These are phyloP conservation scores for Stenogyne calaminthoides DNA, from an alignment of 305 asterid species.

Conservation along the genomic window DNA sequence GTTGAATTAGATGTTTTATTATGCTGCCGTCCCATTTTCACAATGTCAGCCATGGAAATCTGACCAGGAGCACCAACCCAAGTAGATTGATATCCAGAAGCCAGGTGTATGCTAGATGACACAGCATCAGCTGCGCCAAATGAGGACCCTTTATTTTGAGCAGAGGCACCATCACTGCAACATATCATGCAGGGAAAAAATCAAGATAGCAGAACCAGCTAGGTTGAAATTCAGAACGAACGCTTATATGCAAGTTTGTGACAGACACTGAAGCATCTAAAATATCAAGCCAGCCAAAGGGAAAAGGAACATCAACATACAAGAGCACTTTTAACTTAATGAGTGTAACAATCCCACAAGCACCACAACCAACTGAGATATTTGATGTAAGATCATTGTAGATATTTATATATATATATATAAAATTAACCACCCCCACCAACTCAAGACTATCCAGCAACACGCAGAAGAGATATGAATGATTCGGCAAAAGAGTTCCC, in stretches of 20 bases:
- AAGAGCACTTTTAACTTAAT: background rate
- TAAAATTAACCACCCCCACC: background rate
- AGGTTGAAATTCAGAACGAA: background rate
- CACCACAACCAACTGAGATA: background rate
- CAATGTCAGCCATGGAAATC: slow-evolving; percentile 95
- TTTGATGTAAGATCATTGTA: background rate
- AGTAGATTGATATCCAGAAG: slow-evolving; percentile 61
- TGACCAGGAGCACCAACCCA: slow-evolving; percentile 84
- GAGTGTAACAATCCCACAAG: slow-evolving; percentile 6
- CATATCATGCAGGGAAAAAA: slow-evolving; percentile 22
- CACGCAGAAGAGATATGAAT: background rate
- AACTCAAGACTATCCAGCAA: background rate
- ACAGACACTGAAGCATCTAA: background rate
- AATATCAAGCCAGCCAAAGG: background rate
- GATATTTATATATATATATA: background rate
- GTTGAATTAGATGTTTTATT: slow-evolving; percentile 48
- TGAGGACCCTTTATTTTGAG: slow-evolving; percentile 53
- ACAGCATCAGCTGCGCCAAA: slow-evolving; percentile 41
- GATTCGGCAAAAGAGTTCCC: background rate
- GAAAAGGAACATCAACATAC: background rate
- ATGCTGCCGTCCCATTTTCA: slow-evolving; percentile 91
- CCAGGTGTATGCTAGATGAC: slow-evolving; percentile 48
- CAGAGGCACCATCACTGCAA: slow-evolving; percentile 57
- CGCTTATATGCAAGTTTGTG: slow-evolving; percentile 12
- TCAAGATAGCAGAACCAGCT: slow-evolving; percentile 8